Conservation (phyloP, 768 basidiomycete genomes). For the Hypholoma sublateritium region DNA sequence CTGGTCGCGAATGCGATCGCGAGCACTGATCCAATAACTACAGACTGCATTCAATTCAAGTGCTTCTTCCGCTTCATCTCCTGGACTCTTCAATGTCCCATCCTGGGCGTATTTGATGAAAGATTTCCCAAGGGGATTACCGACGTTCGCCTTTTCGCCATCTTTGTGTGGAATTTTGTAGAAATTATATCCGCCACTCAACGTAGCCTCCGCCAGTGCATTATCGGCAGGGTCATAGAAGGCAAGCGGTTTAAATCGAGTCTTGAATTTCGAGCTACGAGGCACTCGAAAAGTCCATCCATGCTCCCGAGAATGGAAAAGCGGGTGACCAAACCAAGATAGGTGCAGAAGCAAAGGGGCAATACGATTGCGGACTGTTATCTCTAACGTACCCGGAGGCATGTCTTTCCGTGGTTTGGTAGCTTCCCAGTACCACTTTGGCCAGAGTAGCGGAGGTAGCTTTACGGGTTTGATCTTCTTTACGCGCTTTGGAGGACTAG, state of each 20-base stretch:
- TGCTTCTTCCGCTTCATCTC: conserved; percentile 78
- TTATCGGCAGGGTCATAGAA: conserved; percentile 70
- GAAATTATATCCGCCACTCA: conserved; percentile 59
- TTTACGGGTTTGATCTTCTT: conserved; percentile 36
- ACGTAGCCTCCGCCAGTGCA: conserved; percentile 46
- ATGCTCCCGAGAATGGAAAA: conserved; percentile 82
- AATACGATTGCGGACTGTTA: conserved; percentile 81
- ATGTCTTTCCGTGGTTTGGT: conserved; percentile 67
- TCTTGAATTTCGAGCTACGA: conserved; percentile 42
- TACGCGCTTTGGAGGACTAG: conserved; percentile 26
- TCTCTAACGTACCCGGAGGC: conserved; percentile 73
- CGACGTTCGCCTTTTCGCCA: conserved; percentile 94
- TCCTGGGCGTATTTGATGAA: conserved; percentile 90
- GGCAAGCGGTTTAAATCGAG: conserved; percentile 42
- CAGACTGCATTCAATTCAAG: conserved; percentile 92
- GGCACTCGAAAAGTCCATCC: conserved; percentile 92
- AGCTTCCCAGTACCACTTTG: conserved; percentile 96
- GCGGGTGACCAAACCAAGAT: conserved; percentile 84
- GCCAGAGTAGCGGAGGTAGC: conserved; percentile 68
- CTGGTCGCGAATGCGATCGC: conserved; percentile 90
- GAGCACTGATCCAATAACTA: conserved; percentile 95
- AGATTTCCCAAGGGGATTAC: conserved; percentile 83
- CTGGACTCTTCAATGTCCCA: conserved; percentile 82
- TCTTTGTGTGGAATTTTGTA: conserved; percentile 97
- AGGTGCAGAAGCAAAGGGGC: conserved; percentile 84